A percentile compares a stretch with the other conserved stretches of the same genome.
phyloP scores from a whole-genome alignment of 83 land plant genomes.

The Thuja plicata region DNA sequence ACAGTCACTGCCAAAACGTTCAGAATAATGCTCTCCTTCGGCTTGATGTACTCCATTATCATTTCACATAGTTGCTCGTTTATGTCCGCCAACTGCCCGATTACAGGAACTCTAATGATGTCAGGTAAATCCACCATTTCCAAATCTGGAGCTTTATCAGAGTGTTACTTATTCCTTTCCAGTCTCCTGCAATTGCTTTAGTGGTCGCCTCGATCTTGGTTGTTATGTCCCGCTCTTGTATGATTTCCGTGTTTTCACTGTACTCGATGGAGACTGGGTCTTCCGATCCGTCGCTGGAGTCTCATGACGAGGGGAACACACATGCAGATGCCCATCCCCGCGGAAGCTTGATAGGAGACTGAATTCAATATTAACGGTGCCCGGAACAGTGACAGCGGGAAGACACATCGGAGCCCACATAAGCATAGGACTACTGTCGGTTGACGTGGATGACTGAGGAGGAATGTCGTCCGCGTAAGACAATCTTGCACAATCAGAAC shows the following conservation, averaged over 20 bases:
- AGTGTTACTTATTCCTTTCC: constrained; percentile 33
- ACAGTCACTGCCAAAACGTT: constrained; percentile 57
- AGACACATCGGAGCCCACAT: neutral
- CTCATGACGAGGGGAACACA: constrained; percentile 64
- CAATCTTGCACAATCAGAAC: too few species aligned
- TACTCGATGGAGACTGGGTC: constrained; percentile 34
- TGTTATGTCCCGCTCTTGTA: constrained; percentile 26
- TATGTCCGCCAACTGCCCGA: constrained; percentile 40
- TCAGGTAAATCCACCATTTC: constrained; percentile 78
- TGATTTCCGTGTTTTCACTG: constrained; percentile 10
- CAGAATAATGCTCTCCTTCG: constrained; percentile 54
- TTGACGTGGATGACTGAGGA: constrained; percentile 9
- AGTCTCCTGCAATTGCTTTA: constrained; percentile 40
- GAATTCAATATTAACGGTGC: too few species aligned
- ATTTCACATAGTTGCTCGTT: neutral
- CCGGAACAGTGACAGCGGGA: neutral
- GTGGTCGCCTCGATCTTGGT: constrained; percentile 38
- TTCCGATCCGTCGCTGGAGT: constrained; percentile 15
- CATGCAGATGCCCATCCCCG: constrained; percentile 67
- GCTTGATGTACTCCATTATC: too few species aligned
- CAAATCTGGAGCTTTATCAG: constrained; percentile 63
- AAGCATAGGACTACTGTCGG: neutral
- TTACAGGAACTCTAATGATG: constrained; percentile 61
- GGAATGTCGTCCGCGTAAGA: too few species aligned
- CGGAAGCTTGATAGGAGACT: constrained; percentile 55